Percentiles rank a stretch among this genome's conserved stretches.
Evolutionary conservation across 768 basidiomycete species (phyloP).

Genomic region (Podaxis sp.): DNA sequence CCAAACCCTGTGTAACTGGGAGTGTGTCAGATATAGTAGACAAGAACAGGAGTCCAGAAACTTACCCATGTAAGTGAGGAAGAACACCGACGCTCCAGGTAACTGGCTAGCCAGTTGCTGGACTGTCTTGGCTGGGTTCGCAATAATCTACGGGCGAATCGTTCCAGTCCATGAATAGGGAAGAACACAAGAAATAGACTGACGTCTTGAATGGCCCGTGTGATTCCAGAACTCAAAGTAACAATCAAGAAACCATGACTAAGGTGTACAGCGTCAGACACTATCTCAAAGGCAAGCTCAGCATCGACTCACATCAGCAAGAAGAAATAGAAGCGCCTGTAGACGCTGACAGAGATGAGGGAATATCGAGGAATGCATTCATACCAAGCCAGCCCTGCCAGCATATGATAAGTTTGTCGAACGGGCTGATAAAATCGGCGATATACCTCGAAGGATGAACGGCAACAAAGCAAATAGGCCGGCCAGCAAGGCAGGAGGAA

Average conservation of each 20-base stretch:
- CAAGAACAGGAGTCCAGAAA: not conserved
- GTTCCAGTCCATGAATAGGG: not conserved
- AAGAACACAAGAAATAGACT: not conserved
- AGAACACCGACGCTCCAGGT: constrained; percentile 60
- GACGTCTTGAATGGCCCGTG: constrained; percentile 31
- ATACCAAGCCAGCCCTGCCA: constrained; percentile 57
- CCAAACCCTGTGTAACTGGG: constrained; percentile 50
- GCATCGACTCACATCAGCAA: constrained; percentile 46
- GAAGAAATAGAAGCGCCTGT: constrained; percentile 71
- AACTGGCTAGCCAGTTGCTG: constrained; percentile 46
- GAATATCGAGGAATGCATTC: constrained; percentile 72
- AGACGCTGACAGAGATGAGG: constrained; percentile 68
- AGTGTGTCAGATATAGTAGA: not conserved
- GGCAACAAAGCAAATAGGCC: constrained; percentile 64
- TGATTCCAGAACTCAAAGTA: constrained; percentile 61
- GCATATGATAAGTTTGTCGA: not conserved
- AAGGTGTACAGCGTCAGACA: not conserved
- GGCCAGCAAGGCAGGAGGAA: constrained; percentile 65
- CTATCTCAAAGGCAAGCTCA: not conserved
- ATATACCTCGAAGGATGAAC: constrained; percentile 52
- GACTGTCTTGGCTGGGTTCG: constrained; percentile 43
- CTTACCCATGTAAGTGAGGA: constrained; percentile 59
- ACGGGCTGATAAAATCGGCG: not conserved
- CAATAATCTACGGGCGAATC: constrained; percentile 33
- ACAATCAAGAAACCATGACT: constrained; percentile 75